Base-by-base conservation (phyloP, 768 basidiomycete genomes). In the Boletellus ananas region DNA sequence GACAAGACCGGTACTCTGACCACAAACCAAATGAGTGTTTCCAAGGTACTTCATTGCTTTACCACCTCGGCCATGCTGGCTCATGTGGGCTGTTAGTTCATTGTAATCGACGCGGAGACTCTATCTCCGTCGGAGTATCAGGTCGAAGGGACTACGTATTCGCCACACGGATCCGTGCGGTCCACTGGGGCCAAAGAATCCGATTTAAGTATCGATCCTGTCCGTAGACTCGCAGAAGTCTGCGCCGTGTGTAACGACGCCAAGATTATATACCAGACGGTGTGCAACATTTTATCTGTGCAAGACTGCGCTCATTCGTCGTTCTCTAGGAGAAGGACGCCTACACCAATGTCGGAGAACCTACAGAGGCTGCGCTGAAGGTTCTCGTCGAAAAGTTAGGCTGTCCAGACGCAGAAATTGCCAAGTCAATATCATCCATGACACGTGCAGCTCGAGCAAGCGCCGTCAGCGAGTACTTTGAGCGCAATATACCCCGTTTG, bases 1-100 rank as follows among this genome's bases (percentile, higher is more conserved):
- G 95, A 99, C 73, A 99, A 99, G 78, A 99, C 95, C 21, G 94
- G 94, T 43, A 94, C 93, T 31, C 64, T 96, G 62, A 96, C 94
- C 10, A 96, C 93, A 13, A 96, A 92, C 70, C 95, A 98, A 66
- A 98, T 98, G 95, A 90, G 91, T 60, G 90, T 97, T 20, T 87
- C 90, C 29, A 81, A 75, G 70, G 86, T 90, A 67, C 4, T 18
- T 70, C 34, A 40, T 27, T 34, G 20, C 1, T 8, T 25, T 3
- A 4, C 33, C 38, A 34, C 33, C 44, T 18, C 49, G 45, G 40
- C 34, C 51, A 49, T 27, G 34, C 49, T 55, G 31, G 49, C 58
- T 17, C 51, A 27, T 50, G 43, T 47, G 21, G n/a, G 12, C 2
- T 21, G 16, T 13, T 47, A 94, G 86, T 96, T 97, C 74, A 68